These are phyloP conservation scores for Zygosaccharomyces pseudobailii DNA, from an alignment of 1,139 yeast species.

Conservation along the genomic window DNA sequence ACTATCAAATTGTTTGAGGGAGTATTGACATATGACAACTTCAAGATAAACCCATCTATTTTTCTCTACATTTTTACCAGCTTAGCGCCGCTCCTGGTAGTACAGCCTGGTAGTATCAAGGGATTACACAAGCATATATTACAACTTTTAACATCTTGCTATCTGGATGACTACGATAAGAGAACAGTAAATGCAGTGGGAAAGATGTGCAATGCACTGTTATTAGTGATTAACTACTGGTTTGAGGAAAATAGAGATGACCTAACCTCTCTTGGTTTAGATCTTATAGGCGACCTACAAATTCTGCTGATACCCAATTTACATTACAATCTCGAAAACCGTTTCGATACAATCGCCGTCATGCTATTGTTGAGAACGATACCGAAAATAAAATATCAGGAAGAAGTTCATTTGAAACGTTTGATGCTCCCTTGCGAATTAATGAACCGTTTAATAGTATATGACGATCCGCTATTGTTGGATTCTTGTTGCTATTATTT, in stretches of 20 bases:
- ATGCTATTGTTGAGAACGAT: slow-evolving; percentile 10
- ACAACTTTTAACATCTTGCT: slow-evolving; percentile 16
- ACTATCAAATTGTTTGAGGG: slow-evolving; percentile 8
- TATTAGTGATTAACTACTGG: slow-evolving; percentile 16
- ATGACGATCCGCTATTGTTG: slow-evolving; percentile 24
- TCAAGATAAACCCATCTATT: slow-evolving; percentile 12
- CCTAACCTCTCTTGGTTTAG: slow-evolving; percentile 3
- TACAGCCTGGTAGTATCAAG: neutral
- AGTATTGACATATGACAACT: slow-evolving; percentile 14
- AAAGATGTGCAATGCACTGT: slow-evolving; percentile 8
- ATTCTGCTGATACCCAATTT: slow-evolving; percentile 13
- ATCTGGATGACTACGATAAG: slow-evolving; percentile 10
- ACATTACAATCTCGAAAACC: slow-evolving; percentile 13
- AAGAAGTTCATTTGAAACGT: neutral
- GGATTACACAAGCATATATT: slow-evolving; percentile 9
- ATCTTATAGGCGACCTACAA: slow-evolving; percentile 14
- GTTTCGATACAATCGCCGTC: slow-evolving; percentile 11
- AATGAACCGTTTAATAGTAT: slow-evolving; percentile 10
- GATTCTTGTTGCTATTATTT: slow-evolving; percentile 43
- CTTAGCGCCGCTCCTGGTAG: slow-evolving; percentile 9
- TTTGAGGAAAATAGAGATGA: slow-evolving; percentile 1
- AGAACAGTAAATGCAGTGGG: slow-evolving; percentile 8
- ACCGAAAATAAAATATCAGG: slow-evolving; percentile 5
- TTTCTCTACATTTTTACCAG: slow-evolving; percentile 10
- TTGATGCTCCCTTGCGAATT: slow-evolving; percentile 2